Base-by-base conservation (phyloP, 345 rosid species). In the Lumnitzera racemosa region DNA sequence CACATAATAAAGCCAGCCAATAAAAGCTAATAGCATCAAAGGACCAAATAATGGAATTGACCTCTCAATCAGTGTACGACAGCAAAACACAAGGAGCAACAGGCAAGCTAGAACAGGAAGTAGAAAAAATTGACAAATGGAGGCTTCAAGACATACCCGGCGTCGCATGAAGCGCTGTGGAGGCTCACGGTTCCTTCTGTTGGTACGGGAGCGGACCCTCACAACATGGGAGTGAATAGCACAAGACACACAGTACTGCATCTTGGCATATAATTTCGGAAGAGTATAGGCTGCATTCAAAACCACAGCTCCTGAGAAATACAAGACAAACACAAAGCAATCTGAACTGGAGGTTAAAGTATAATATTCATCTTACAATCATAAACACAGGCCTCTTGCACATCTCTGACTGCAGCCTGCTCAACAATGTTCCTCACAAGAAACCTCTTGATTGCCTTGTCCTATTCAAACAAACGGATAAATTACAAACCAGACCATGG, bases 191-290 rank as follows among this genome's bases (percentile, higher is more conserved):
- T 78, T 79, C 65, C 96, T 82, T 60, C 98, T 79, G 53, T 84
- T 57, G 0, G 86, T 70, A 72, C 84, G 81, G 15, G 96, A 88
- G n/a, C 96, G 83, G 48, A 88, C 98, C 76, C 97, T 86, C 65
- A 92, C 97, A 1, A 90, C 99, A 43, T 88, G 97, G 13, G 99
- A 94, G 83, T 94, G 99, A 66, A 94, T 90, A 1, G 99, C 99
- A 61, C 97, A 94, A 0, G 97, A 90, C 48, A 94, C 95, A 23
- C 99, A 94, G 82, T 90, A 88, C 66, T 85, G 97, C 80, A 73
- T 88, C 90, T 94, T 90, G 0, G 90, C 82, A 56, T 94, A 88
- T 52, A 88, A 64, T 81, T 88, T 88, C 0, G 96, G 97, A 16
- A 90, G 82, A 49, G 83, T 77, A 68, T 90, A 90, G 1, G 67